Base-by-base conservation (phyloP, 768 basidiomycete genomes). In the Lentinula boryana region DNA sequence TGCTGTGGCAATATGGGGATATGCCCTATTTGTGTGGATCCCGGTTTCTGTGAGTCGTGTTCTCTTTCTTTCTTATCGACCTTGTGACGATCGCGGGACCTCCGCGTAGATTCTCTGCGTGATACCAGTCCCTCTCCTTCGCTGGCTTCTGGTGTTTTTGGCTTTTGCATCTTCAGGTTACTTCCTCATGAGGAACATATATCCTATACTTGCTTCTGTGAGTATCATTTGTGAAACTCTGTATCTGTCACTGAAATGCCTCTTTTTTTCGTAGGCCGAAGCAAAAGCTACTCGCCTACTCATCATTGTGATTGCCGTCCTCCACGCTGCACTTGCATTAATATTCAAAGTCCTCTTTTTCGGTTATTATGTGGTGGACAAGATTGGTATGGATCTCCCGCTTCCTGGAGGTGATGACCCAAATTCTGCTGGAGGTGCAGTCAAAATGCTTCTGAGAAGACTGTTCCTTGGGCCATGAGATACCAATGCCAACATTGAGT, bases 161-260 rank as follows among this genome's bases (percentile, higher is more conserved):
- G 95, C 85, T 0, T 91, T 91, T 65, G 77, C 76, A 1, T 74
- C 93, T 18, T 98, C 96, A 6, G 93, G 94, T 2, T 93, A 84
- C 76, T 98, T 95, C 80, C 80, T 99, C 32, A 78, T 81, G 13
- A 78, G 80, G 23, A 93, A 95, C 67, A 84, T 97, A 50, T 98
- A 97, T 66, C 96, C 96, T 3, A 83, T 97, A 56, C 85, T 98
- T 32, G 85, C 90, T 38, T 81, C 85, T 8, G 94, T 95, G 66
- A 66, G 89, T 78, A 54, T 52, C 46, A 13, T 38, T 21, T 52
- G 23, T 62, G 33, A 40, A 46, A 35, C 54, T 15, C 27, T 15
- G 21, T 7, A 40, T n/a, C 8, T 61, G 56, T 31, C 44, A 41
- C 16, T 12, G 63, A 31, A 63, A 33, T 57, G 46, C 2, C 15